These are phyloP conservation scores for Komagataella mondaviorum DNA, from an alignment of 805 yeast genomes.

Conservation along the genomic window DNA sequence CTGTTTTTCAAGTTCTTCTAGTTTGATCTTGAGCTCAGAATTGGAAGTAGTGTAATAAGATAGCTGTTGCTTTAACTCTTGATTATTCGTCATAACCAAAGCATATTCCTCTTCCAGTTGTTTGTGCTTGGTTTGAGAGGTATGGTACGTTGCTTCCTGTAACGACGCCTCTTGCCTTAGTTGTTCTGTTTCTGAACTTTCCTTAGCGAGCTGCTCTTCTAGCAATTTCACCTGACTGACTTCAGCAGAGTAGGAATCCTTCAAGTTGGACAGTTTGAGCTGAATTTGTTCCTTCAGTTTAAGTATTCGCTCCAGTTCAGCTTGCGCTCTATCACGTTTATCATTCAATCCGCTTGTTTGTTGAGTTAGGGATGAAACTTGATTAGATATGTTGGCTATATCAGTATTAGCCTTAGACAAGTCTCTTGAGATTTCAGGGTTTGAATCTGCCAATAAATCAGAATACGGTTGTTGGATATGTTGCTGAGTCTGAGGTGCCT, in stretches of 20 bases:
- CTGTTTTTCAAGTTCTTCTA: constrained; percentile 38
- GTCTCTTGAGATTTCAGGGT: constrained; percentile 43
- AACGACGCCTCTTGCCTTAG: constrained; percentile 61
- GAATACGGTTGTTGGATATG: constrained; percentile 15
- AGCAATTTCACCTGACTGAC: constrained; percentile 63
- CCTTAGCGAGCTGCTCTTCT: constrained; percentile 43
- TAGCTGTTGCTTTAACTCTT: constrained; percentile 53
- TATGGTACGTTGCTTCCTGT: constrained; percentile 67
- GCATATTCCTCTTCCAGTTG: constrained; percentile 47
- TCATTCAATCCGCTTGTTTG: constrained; percentile 64
- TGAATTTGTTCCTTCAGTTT: constrained; percentile 61
- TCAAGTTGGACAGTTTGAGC: constrained; percentile 49
- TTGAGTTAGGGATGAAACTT: constrained; percentile 61
- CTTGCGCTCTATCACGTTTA: constrained; percentile 62
- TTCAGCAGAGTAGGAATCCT: constrained; percentile 66
- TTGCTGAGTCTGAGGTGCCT: constrained; percentile 8
- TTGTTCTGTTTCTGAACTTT: constrained; percentile 54
- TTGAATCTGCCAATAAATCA: constrained; percentile 42
- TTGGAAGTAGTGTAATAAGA: constrained; percentile 56
- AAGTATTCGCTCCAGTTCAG: constrained; percentile 59
- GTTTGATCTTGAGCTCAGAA: constrained; percentile 39
- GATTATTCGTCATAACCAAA: constrained; percentile 55
- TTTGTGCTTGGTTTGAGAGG: constrained; percentile 51
- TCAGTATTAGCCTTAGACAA: constrained; percentile 73
- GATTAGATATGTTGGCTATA: constrained; percentile 76